Percentiles rank a stretch among this genome's conserved stretches.
Evolutionary conservation across 257 asterid genomes (phyloP).

Genomic region (Solanum rostratum): DNA sequence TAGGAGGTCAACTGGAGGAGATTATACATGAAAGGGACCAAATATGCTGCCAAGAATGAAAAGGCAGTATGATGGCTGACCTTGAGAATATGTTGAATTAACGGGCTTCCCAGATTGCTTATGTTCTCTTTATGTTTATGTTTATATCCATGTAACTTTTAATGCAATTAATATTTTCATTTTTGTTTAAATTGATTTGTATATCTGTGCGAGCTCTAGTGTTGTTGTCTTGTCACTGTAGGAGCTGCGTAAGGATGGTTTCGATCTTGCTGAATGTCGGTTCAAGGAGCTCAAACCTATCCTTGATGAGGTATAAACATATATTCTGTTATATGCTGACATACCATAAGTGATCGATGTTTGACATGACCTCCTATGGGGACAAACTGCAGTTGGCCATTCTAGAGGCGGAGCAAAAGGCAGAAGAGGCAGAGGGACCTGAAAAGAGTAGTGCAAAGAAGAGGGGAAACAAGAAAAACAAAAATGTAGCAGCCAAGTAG

Average conservation of each 20-base stretch:
- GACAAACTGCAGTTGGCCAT: constrained; percentile 53
- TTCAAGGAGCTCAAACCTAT: constrained; percentile 94
- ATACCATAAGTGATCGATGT: background rate
- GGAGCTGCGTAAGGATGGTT: constrained; percentile 98
- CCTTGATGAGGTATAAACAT: constrained; percentile 69
- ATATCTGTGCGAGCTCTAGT: background rate
- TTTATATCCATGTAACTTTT: background rate
- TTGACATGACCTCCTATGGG: background rate
- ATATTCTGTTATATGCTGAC: background rate
- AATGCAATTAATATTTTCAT: background rate
- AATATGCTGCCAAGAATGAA: background rate
- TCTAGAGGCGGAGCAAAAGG: constrained; percentile 90
- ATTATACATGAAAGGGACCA: background rate
- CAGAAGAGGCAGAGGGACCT: constrained; percentile 74
- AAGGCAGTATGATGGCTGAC: background rate
- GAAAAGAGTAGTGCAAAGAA: constrained; percentile 52
- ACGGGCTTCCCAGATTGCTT: background rate
- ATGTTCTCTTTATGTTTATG: background rate
- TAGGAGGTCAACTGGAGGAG: background rate
- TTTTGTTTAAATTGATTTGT: background rate
- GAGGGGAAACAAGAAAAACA: constrained; percentile 53
- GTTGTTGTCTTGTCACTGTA: constrained; percentile 7
- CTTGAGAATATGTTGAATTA: background rate
- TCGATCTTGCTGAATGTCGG: constrained; percentile 84
- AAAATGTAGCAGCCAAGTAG: constrained; percentile 38